A percentile compares a stretch with the other conserved stretches of the same genome.
Conservation (phyloP, 163 green algal species). For the Coccomyxa subellipsoidea region DNA sequence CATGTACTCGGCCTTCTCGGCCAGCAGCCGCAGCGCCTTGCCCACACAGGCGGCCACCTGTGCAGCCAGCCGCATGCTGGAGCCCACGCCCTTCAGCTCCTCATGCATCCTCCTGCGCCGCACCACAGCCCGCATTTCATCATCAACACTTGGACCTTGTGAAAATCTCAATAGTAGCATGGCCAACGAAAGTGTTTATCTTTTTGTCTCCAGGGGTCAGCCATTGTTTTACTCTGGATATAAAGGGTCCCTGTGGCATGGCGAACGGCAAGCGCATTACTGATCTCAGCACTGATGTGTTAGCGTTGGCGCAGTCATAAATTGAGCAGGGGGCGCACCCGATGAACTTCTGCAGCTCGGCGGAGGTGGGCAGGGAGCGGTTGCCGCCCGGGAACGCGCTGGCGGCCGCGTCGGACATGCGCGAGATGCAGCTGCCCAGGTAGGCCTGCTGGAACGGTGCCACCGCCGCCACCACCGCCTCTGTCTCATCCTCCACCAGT, state of each 20-base stretch:
- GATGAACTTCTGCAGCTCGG: conserved; percentile 81
- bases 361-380: conserved; percentile 58
- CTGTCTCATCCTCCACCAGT: conserved; percentile 40
- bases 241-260: too few relatives aligned
- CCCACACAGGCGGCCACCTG: conserved; percentile 59
- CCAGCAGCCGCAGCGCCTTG: conserved; percentile 71
- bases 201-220: too few relatives aligned
- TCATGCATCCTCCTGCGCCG: conserved; percentile 71
- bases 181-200: too few relatives aligned
- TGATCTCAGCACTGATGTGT: too few relatives aligned
- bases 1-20: conserved; percentile 72
- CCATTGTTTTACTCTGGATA: too few relatives aligned
- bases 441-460: conserved; percentile 77
- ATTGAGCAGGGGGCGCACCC: conserved; percentile 13
- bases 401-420: conserved; percentile 71
- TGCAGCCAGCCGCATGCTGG: conserved; percentile 56
- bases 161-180: too few relatives aligned
- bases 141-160: too few relatives aligned
- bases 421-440: conserved; percentile 57
- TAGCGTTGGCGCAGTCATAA: too few relatives aligned
- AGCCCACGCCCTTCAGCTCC: conserved; percentile 74
- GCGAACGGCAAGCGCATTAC: too few relatives aligned
- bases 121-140: too few relatives aligned
- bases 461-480: conserved; percentile 54
- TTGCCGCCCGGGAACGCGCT: conserved; percentile 66